These are phyloP conservation scores for Dimargaris xerosporica DNA, from an alignment of 192 early-diverging fungal species.

Conservation along the genomic window DNA sequence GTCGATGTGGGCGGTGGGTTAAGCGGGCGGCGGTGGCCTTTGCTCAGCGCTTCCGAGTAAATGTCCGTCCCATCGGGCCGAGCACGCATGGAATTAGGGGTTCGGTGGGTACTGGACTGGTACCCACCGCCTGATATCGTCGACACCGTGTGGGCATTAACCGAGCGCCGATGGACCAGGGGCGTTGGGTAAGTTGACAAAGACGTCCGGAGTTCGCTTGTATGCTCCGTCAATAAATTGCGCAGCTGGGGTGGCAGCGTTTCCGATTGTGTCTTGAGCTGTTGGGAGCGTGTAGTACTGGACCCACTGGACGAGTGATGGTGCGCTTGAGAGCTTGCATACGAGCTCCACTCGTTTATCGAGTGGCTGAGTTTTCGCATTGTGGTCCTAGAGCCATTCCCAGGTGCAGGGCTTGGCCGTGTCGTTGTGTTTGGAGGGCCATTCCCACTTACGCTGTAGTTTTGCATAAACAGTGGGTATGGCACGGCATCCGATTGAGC, in stretches of 20 bases:
- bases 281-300: too few relatives aligned
- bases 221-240: neutral
- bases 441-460: too few relatives aligned
- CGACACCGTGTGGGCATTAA: neutral
- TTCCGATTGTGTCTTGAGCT: too few relatives aligned
- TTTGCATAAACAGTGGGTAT: too few relatives aligned
- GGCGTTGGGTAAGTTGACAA: neutral
- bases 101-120: neutral
- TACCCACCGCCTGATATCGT: neutral
- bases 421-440: too few relatives aligned
- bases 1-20: conserved; percentile 1
- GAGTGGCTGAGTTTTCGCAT: too few relatives aligned
- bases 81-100: neutral
- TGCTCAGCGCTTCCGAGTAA: conserved; percentile 7
- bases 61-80: conserved; percentile 4
- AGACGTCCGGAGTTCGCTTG: neutral
- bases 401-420: too few relatives aligned
- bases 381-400: too few relatives aligned
- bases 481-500: too few relatives aligned
- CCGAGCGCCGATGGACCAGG: neutral
- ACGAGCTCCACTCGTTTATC: too few relatives aligned
- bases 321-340: too few relatives aligned
- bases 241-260: neutral
- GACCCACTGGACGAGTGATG: too few relatives aligned
- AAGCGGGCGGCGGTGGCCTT: conserved; percentile 12